Conservation (phyloP, 495 filamentous ascomycete genomes). For the Lasiosphaeria hispida region DNA sequence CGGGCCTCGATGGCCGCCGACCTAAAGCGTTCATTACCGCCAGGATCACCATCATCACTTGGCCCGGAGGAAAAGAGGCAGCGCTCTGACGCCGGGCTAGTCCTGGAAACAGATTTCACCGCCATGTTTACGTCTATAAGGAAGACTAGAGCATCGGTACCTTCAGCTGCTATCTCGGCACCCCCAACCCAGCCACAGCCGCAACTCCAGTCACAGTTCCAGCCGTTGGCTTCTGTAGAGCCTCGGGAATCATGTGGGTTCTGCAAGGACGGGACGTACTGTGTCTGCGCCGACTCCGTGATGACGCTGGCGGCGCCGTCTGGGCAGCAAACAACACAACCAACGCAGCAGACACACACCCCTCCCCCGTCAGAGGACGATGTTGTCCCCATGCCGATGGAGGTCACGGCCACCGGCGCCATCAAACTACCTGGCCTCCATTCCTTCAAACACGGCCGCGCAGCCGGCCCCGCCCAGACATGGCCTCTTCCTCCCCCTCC, state of each 20-base stretch:
- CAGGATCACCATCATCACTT: conserved; percentile 41
- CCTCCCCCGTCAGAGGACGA: conserved; percentile 69
- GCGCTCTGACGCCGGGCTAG: conserved; percentile 28
- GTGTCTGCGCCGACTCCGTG: conserved; percentile 73
- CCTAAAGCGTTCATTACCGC: conserved; percentile 41
- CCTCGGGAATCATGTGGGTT: conserved; percentile 75
- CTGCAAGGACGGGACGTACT: conserved; percentile 79
- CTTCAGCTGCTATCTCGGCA: conserved; percentile 12
- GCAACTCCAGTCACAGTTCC: conserved; percentile 22
- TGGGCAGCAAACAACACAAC: conserved; percentile 15
- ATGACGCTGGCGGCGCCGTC: conserved; percentile 25
- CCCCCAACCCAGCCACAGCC: conserved; percentile 20
- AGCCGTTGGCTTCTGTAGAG: conserved; percentile 29
- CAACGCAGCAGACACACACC: conserved; percentile 55
- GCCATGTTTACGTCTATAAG: conserved; percentile 52
- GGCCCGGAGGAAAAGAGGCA: conserved; percentile 56
- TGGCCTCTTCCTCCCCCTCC: not conserved
- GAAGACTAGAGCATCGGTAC: conserved; percentile 9
- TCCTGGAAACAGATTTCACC: conserved; percentile 71
- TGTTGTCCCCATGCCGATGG: conserved; percentile 48
- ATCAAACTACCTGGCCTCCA: conserved; percentile 48
- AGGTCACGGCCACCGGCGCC: conserved; percentile 46
- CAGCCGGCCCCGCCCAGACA: conserved; percentile 6
- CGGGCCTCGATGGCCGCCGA: conserved; percentile 23
- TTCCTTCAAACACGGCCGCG: conserved; percentile 21